Base-by-base conservation (phyloP, 352 stramenopile genomes). In the Peronospora belbahrii region DNA sequence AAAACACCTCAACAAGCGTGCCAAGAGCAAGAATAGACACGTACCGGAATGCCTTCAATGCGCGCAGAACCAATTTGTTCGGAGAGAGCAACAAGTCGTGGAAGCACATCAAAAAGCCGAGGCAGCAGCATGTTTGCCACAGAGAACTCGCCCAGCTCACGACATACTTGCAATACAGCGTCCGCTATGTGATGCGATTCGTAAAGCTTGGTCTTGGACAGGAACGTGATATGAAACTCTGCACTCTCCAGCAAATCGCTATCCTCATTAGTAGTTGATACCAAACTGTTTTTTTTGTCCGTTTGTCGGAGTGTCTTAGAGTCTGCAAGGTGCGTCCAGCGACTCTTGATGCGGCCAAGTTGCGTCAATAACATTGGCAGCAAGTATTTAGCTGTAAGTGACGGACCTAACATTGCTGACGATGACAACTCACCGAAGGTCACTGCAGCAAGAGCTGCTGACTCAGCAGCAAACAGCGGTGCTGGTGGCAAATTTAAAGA, bases 31-130 rank as follows among this genome's bases (percentile, higher is more conserved):
- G 30, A 8, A 20, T 7, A 40, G 1, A 0, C 6, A 70, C 74
- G 34, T 63, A 88, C 74, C 51, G 78, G 78, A 19, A 86, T 69
- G 7, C 78, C 78, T 42, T 87, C 78, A 36, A 87, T 67, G 9
- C 68, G 62, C 2, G 74, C 62, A 0, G 74, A 72, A 6, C 73
- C 78, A 13, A 87, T 79, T n/a, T 66, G 66, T 57, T 89, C 78
- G 0, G 74, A 65, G 5, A 87, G 51, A 15, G 54, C 40, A 1
- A 89, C 46, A 8, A 89, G 61, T 7, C 52, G 51, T 4, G 78
- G 73, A 17, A 89, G 52, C 0, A 83, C 60, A 3, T 84, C 73
- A 24, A 89, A 68, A 6, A 89, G 53, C 4, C 70, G 63, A 7
- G 78, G 71, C 10, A 89, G 52, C 18, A 89, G 48, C 22, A 65